A percentile compares a stretch with the other conserved stretches of the same genome.
phyloP scores from a whole-genome alignment of 257 asterid genomes.

The Nicotiana noctiflora region DNA sequence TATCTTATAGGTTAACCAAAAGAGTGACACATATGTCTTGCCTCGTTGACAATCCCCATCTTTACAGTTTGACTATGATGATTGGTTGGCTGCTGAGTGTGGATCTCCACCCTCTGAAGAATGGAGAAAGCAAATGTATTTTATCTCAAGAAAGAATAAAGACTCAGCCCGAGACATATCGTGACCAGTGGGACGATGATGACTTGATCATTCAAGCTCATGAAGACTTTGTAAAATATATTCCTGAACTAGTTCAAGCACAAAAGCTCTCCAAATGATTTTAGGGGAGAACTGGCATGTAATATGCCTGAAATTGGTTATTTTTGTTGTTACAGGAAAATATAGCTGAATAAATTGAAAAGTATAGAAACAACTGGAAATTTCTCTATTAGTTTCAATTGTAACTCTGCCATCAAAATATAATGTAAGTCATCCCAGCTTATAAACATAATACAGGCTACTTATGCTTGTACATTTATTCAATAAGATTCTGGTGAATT shows the following conservation, averaged over 20 bases:
- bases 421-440: not conserved
- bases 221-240: constrained; percentile 44
- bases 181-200: constrained; percentile 81
- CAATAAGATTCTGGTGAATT: not conserved
- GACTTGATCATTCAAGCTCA: constrained; percentile 46
- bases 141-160: constrained; percentile 42
- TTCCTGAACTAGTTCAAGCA: not conserved
- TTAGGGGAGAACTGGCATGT: not conserved
- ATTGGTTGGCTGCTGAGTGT: constrained; percentile 70
- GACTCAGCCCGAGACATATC: constrained; percentile 52
- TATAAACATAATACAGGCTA: not conserved
- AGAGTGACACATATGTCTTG: not conserved
- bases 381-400: not conserved
- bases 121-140: constrained; percentile 81
- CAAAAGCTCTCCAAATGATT: not conserved
- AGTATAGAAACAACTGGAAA: not conserved
- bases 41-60: not conserved
- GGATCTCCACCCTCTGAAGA: constrained; percentile 47
- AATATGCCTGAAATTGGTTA: not conserved
- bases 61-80: constrained; percentile 73
- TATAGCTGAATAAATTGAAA: not conserved
- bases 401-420: not conserved
- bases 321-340: not conserved
- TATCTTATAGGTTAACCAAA: not conserved
- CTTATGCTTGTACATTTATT: not conserved